Evolutionary conservation across 2,329 filamentous ascomycete species (phyloP).

Genomic region (Dichotomopilus funicola): DNA sequence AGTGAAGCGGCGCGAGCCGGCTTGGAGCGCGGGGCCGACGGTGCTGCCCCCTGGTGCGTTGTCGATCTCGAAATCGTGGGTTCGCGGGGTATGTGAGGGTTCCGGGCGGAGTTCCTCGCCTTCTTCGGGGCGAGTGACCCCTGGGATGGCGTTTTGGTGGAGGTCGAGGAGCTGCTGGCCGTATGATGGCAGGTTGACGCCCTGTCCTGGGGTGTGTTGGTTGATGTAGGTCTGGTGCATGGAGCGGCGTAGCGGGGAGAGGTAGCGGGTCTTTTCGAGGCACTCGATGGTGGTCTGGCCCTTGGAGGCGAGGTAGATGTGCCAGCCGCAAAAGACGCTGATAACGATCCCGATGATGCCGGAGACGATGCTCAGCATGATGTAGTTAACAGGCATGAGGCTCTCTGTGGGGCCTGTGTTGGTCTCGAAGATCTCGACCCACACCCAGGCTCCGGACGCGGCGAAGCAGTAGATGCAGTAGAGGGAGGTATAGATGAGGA

Average conservation of each 20-base stretch:
- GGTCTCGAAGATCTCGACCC: conserved; percentile 65
- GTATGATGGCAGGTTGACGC: conserved; percentile 49
- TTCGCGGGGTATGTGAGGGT: background rate
- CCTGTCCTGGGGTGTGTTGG: conserved; percentile 45
- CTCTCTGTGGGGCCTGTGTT: conserved; percentile 66
- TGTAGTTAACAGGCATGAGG: conserved; percentile 82
- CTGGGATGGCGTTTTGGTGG: conserved; percentile 73
- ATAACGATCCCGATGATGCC: conserved; percentile 90
- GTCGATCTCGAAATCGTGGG: conserved; percentile 2
- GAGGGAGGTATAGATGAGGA: conserved; percentile 79
- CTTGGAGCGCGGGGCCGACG: conserved; percentile 18
- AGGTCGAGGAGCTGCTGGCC: conserved; percentile 73
- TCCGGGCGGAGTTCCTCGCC: conserved; percentile 54
- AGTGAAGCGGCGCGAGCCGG: conserved; percentile 39
- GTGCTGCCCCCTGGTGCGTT: conserved; percentile 6
- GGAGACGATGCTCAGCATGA: conserved; percentile 76
- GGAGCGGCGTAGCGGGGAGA: conserved; percentile 68
- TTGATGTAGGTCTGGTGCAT: conserved; percentile 59
- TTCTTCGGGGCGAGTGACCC: conserved; percentile 74
- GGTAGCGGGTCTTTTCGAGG: conserved; percentile 89
- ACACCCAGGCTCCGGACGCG: conserved; percentile 77
- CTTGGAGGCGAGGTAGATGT: conserved; percentile 70
- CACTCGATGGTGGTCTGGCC: conserved; percentile 95
- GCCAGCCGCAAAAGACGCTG: conserved; percentile 85
- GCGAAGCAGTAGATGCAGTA: conserved; percentile 79